Evolutionary conservation across 2,329 filamentous ascomycete species (phyloP).

Genomic region (Botryotinia convoluta): DNA sequence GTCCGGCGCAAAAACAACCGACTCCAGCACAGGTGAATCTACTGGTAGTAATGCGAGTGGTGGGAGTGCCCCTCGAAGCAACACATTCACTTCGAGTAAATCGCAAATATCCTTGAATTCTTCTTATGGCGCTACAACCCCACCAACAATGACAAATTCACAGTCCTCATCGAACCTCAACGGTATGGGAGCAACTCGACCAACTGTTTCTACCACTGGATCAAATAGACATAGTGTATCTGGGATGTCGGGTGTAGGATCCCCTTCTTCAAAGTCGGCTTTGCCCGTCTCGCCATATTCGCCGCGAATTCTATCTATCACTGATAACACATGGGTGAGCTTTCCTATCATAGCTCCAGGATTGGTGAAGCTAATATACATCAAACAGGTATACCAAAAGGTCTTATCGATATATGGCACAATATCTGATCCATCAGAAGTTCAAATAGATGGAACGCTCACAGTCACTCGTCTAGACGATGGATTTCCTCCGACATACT

Average conservation of each 20-base stretch:
- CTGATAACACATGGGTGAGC: slow-evolving; percentile 78
- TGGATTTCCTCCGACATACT: slow-evolving; percentile 74
- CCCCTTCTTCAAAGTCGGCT: slow-evolving; percentile 52
- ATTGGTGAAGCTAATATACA: slow-evolving; percentile 22
- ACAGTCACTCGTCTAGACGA: slow-evolving; percentile 82
- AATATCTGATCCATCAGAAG: slow-evolving; percentile 68
- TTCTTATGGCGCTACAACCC: slow-evolving; percentile 56
- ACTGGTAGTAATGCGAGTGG: slow-evolving; percentile 41
- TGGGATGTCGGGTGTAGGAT: slow-evolving; percentile 60
- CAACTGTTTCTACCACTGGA: slow-evolving; percentile 41
- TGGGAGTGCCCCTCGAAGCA: slow-evolving; percentile 32
- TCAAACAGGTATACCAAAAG: slow-evolving; percentile 79
- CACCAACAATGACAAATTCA: slow-evolving; percentile 28
- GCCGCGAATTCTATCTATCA: slow-evolving; percentile 74
- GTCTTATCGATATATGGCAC: slow-evolving; percentile 78
- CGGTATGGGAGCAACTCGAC: slow-evolving; percentile 51
- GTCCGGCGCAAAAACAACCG: slow-evolving; percentile 67
- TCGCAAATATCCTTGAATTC: slow-evolving; percentile 56
- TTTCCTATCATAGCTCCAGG: background rate
- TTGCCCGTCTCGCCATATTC: slow-evolving; percentile 74
- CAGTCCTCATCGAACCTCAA: slow-evolving; percentile 65
- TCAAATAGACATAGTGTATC: slow-evolving; percentile 61
- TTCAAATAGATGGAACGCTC: slow-evolving; percentile 72
- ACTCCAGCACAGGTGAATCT: slow-evolving; percentile 41
- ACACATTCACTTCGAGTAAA: slow-evolving; percentile 55